These are phyloP conservation scores for Diplodia intermedia DNA, from an alignment of 2,329 filamentous ascomycete genomes.

Conservation along the genomic window DNA sequence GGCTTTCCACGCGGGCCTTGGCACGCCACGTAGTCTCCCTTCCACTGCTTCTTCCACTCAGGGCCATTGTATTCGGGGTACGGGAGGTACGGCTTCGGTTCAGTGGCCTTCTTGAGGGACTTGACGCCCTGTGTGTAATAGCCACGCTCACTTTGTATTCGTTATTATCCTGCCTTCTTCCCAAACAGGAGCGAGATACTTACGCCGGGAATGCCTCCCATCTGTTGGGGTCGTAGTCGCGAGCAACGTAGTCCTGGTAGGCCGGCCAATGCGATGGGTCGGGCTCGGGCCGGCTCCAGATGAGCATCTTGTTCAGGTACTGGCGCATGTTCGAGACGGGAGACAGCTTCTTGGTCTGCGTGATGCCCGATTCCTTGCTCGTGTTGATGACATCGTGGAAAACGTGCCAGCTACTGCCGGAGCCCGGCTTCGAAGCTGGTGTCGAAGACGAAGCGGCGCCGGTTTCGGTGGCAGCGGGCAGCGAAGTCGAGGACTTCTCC, in stretches of 20 bases:
- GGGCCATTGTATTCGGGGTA: constrained; percentile 74
- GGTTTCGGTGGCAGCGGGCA: constrained; percentile 21
- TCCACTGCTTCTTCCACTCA: constrained; percentile 63
- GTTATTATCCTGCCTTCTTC: neutral
- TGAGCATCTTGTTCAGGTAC: constrained; percentile 52
- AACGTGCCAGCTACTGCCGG: constrained; percentile 27
- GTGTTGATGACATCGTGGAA: constrained; percentile 30
- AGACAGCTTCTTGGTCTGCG: constrained; percentile 25
- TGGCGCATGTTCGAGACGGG: constrained; percentile 40
- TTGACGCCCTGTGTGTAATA: constrained; percentile 19
- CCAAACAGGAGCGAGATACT: constrained; percentile 25
- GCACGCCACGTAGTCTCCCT: constrained; percentile 69
- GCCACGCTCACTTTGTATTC: constrained; percentile 8
- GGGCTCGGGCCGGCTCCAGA: constrained; percentile 47
- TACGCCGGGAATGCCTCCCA: constrained; percentile 55
- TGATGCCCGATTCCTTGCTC: constrained; percentile 18
- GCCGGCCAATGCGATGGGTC: constrained; percentile 53
- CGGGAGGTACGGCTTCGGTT: constrained; percentile 69
- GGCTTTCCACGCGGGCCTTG: constrained; percentile 62
- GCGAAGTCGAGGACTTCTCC: constrained; percentile 24
- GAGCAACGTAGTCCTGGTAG: constrained; percentile 51
- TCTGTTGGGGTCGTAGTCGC: constrained; percentile 56
- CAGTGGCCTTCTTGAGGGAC: constrained; percentile 34
- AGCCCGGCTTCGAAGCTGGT: constrained; percentile 2
- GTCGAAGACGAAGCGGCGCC: constrained; percentile 6